phyloP scores from a whole-genome alignment of 208 protist genomes.

The Trypanosoma brucei region DNA sequence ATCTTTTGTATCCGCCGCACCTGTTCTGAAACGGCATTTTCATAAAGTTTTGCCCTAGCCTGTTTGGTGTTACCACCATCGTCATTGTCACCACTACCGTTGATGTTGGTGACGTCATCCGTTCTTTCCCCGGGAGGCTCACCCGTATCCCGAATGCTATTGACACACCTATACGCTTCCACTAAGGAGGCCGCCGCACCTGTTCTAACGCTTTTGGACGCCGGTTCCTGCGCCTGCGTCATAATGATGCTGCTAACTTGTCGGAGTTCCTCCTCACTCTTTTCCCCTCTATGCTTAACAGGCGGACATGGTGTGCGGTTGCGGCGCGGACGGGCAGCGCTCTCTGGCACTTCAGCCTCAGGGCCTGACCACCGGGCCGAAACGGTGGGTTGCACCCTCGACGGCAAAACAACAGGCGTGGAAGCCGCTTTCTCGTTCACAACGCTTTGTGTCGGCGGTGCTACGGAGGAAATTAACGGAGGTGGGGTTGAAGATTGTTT shows the following conservation, averaged over 20 bases:
- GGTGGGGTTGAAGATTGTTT: constrained; percentile 6
- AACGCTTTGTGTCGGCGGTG: not conserved
- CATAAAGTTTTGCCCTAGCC: constrained; percentile 29
- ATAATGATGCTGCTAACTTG: constrained; percentile 24
- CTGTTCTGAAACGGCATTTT: constrained; percentile 41
- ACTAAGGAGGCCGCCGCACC: not conserved
- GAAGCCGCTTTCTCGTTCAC: not conserved
- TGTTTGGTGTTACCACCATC: constrained; percentile 4
- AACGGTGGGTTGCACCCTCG: not conserved
- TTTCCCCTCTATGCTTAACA: not conserved
- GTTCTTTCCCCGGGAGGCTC: not conserved
- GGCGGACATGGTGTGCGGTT: not conserved
- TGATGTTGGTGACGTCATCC: not conserved
- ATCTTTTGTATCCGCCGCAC: constrained; percentile 49
- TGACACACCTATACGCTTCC: not conserved
- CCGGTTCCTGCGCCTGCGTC: constrained; percentile 35
- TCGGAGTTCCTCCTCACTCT: not conserved
- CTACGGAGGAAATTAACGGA: not conserved
- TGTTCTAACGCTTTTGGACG: not conserved
- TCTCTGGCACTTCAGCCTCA: not conserved
- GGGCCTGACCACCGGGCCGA: not conserved
- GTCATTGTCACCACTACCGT: not conserved
- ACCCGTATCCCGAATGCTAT: not conserved
- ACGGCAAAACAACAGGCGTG: not conserved
- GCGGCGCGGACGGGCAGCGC: not conserved